phyloP scores from a whole-genome alignment of 1,139 yeast genomes.

The Yamadazyma taylorii region DNA sequence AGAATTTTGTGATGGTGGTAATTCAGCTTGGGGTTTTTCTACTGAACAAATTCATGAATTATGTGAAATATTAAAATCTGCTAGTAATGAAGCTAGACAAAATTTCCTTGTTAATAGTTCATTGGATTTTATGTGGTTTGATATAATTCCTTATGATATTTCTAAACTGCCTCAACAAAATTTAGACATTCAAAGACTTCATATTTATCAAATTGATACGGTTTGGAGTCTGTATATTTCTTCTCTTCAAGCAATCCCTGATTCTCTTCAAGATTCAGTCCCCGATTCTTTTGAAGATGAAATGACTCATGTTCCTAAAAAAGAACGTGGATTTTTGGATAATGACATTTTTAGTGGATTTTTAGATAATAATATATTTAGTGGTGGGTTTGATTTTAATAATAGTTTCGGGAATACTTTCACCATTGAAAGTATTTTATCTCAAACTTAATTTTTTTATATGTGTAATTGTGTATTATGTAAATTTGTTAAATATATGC shows the following conservation, averaged over 20 bases:
- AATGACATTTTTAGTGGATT: slow-evolving; percentile 6
- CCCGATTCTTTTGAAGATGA: slow-evolving; percentile 7
- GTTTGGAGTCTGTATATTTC: slow-evolving; percentile 9
- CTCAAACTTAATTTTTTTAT: too few relatives aligned
- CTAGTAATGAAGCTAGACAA: neutral
- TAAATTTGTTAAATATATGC: slow-evolving; percentile 1
- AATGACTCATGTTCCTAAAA: neutral
- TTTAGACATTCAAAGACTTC: slow-evolving; percentile 12
- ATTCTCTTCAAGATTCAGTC: slow-evolving; percentile 6
- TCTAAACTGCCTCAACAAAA: slow-evolving; percentile 11
- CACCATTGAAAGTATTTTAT: neutral
- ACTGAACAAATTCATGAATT: slow-evolving; percentile 14
- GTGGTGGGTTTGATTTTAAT: slow-evolving; percentile 5
- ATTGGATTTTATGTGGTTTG: slow-evolving; percentile 12
- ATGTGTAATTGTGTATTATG: too few relatives aligned
- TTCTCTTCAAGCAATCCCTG: slow-evolving; percentile 7
- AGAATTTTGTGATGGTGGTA: slow-evolving; percentile 7
- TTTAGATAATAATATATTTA: slow-evolving; percentile 7
- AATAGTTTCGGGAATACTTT: slow-evolving; percentile 4
- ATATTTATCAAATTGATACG: slow-evolving; percentile 13
- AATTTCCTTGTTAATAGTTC: neutral
- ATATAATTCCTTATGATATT: slow-evolving; percentile 13
- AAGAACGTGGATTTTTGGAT: slow-evolving; percentile 4
- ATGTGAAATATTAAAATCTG: slow-evolving; percentile 9
- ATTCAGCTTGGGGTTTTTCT: slow-evolving; percentile 12